phyloP scores from a whole-genome alignment of 2,329 filamentous ascomycete species.

The Neocucurbitaria cava region DNA sequence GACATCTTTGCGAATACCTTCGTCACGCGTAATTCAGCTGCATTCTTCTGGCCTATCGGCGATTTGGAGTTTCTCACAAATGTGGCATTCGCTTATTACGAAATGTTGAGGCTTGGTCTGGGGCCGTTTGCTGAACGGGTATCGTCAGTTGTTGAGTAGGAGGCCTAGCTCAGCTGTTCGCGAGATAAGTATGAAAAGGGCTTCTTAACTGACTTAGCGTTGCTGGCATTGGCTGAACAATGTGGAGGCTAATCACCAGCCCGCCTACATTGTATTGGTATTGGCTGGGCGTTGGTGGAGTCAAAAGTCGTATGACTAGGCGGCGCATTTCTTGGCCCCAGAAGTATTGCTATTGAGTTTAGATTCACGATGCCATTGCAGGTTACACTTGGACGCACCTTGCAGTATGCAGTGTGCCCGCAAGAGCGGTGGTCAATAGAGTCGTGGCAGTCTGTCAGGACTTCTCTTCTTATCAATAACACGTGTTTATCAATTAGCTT shows the following conservation, averaged over 20 bases:
- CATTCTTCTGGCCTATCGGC: neutral
- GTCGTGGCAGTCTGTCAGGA: slow-evolving; percentile 1
- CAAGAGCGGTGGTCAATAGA: neutral
- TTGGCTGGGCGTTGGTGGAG: neutral
- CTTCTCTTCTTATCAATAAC: neutral
- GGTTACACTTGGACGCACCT: neutral
- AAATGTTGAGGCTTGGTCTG: neutral
- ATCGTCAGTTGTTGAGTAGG: neutral
- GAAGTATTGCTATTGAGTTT: neutral
- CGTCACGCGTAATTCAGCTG: neutral
- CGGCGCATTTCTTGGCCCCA: neutral
- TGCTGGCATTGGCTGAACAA: neutral
- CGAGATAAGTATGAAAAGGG: neutral
- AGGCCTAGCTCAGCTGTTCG: neutral
- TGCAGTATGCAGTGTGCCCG: neutral
- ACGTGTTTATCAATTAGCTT: neutral
- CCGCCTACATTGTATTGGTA: neutral
- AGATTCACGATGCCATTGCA: neutral
- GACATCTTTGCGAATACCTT: neutral
- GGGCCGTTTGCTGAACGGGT: neutral
- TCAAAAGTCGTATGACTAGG: neutral
- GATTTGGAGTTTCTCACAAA: neutral
- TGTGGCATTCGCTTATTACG: neutral
- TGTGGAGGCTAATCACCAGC: neutral
- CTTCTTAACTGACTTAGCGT: neutral